Conservation (phyloP, 2,329 filamentous ascomycete species). For the Fusarium humuli region DNA sequence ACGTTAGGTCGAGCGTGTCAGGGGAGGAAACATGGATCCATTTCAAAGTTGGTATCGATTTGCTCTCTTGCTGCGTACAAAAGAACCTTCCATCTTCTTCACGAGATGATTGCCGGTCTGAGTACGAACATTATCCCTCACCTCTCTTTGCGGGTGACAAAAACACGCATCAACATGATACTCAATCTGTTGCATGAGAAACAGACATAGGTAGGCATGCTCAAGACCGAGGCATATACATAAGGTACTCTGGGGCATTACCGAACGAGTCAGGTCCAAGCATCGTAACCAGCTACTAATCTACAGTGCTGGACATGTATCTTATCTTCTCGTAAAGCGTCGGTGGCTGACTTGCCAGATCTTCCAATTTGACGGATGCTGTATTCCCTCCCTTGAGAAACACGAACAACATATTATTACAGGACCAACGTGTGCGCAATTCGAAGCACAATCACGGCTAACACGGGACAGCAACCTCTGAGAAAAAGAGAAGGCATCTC, state of each 20-base stretch:
- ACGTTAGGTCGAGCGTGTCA: not conserved
- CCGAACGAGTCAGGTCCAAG: slow-evolving; percentile 10
- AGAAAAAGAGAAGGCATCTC: slow-evolving; percentile 36
- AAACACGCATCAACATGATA: not conserved
- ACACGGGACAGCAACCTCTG: slow-evolving; percentile 32
- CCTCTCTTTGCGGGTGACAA: not conserved
- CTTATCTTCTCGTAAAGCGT: slow-evolving; percentile 19
- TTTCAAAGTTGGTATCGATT: not conserved
- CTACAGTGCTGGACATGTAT: slow-evolving; percentile 1
- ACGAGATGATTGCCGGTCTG: not conserved
- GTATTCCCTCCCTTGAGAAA: slow-evolving; percentile 4
- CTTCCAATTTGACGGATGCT: slow-evolving; percentile 15
- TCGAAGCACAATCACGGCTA: slow-evolving; percentile 31
- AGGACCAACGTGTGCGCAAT: slow-evolving; percentile 25
- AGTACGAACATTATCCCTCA: slow-evolving; percentile 2
- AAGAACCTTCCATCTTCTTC: slow-evolving; percentile 1
- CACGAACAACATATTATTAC: slow-evolving; percentile 29
- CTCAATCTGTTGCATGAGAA: not conserved
- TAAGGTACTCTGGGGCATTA: not conserved
- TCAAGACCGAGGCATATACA: not conserved
- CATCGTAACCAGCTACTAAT: not conserved
- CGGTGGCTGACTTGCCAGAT: slow-evolving; percentile 25
- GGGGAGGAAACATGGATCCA: slow-evolving; percentile 7
- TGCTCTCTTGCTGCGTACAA: not conserved
- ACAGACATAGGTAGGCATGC: not conserved